phyloP scores from a whole-genome alignment of 1,139 yeast species.

The Sugiyamaella paludigena region DNA sequence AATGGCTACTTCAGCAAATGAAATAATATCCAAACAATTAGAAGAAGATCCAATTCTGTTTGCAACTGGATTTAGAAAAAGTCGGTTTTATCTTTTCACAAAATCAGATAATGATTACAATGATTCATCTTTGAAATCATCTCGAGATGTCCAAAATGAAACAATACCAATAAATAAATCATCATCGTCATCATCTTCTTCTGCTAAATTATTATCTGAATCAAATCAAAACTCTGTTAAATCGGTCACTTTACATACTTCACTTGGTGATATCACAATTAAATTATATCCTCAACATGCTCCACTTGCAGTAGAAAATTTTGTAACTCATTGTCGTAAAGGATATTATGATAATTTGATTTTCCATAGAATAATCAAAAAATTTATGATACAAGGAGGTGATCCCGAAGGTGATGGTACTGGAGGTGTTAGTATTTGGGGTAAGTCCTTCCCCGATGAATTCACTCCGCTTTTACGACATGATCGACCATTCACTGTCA shows the following conservation, averaged over 20 bases:
- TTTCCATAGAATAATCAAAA: slow-evolving; percentile 49
- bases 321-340: slow-evolving; percentile 39
- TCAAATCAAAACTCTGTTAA: neutral
- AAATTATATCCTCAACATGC: slow-evolving; percentile 41
- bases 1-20: slow-evolving; percentile 43
- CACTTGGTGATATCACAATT: slow-evolving; percentile 47
- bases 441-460: slow-evolving; percentile 46
- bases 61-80: slow-evolving; percentile 37
- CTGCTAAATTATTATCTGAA: neutral
- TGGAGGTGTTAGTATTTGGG: slow-evolving; percentile 48
- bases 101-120: slow-evolving; percentile 24
- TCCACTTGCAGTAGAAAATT: slow-evolving; percentile 49
- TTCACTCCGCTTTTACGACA: slow-evolving; percentile 41
- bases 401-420: slow-evolving; percentile 53
- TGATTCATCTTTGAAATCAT: slow-evolving; percentile 18
- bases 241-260: slow-evolving; percentile 42
- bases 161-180: slow-evolving; percentile 1
- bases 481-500: slow-evolving; percentile 45
- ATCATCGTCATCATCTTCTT: neutral
- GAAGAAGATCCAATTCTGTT: slow-evolving; percentile 39
- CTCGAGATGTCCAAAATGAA: slow-evolving; percentile 30
- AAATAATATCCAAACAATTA: slow-evolving; percentile 40
- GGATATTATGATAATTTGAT: slow-evolving; percentile 45
- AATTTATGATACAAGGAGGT: slow-evolving; percentile 55
- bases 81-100: slow-evolving; percentile 41